Conservation (phyloP, 2,329 filamentous ascomycete species). For the Myriosclerotinia curreyana region DNA sequence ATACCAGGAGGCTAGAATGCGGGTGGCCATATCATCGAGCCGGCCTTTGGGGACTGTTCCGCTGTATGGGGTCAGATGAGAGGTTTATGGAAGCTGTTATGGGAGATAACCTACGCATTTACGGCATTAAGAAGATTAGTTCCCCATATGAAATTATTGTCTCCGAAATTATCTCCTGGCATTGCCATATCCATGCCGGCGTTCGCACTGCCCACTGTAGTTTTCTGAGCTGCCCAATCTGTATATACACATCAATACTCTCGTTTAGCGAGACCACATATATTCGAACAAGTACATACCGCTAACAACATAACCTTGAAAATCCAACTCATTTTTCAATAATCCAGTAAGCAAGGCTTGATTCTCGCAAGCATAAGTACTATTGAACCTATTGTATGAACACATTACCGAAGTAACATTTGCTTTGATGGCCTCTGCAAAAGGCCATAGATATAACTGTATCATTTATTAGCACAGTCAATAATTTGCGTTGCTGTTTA, state of each 20-base stretch:
- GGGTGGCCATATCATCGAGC: constrained; percentile 63
- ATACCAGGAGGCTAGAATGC: constrained; percentile 63
- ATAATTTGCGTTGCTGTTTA: constrained; percentile 28
- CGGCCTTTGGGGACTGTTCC: constrained; percentile 57
- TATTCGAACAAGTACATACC: constrained; percentile 36
- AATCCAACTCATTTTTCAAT: constrained; percentile 71
- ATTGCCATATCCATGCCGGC: constrained; percentile 76
- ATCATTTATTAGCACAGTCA: background rate
- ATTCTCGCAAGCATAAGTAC: constrained; percentile 66
- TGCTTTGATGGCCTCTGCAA: constrained; percentile 64
- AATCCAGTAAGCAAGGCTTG: constrained; percentile 57
- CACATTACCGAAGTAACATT: constrained; percentile 69
- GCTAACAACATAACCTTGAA: constrained; percentile 65
- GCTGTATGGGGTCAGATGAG: constrained; percentile 38
- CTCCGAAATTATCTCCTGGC: constrained; percentile 64
- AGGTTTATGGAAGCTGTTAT: background rate
- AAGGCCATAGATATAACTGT: constrained; percentile 47
- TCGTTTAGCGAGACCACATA: constrained; percentile 35
- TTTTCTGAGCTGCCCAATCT: constrained; percentile 77
- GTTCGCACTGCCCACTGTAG: constrained; percentile 62
- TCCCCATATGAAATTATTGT: constrained; percentile 53
- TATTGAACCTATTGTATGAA: constrained; percentile 69
- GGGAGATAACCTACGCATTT: constrained; percentile 36
- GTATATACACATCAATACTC: constrained; percentile 26
- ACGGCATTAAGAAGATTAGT: constrained; percentile 52